Conservation (phyloP, 768 basidiomycete species). For the Phaffia tasmanica region DNA sequence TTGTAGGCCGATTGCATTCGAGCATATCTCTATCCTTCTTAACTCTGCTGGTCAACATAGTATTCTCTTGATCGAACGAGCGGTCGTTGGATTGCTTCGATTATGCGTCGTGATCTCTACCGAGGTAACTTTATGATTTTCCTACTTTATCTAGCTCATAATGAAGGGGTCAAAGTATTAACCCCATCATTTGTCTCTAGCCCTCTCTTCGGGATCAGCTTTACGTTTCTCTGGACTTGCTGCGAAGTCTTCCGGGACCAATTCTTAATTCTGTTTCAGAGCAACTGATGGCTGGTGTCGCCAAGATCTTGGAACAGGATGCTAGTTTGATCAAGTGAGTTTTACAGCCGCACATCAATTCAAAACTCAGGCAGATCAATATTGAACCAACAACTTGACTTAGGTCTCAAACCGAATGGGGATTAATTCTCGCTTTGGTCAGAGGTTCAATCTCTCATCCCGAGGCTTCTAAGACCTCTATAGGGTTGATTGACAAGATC, state of each 20-base stretch:
- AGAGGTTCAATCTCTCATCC: constrained; percentile 74
- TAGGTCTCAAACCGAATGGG: constrained; percentile 93
- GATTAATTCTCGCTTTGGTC: constrained; percentile 74
- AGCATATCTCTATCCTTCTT: constrained; percentile 74
- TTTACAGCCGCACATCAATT: neutral
- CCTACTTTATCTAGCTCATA: neutral
- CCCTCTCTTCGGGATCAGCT: constrained; percentile 79
- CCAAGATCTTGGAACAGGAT: constrained; percentile 65
- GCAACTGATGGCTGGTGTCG: constrained; percentile 72
- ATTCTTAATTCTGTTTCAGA: constrained; percentile 80
- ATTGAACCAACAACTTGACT: neutral
- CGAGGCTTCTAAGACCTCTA: constrained; percentile 73
- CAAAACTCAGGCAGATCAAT: neutral
- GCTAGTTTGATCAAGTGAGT: constrained; percentile 56
- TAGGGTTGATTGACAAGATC: constrained; percentile 63
- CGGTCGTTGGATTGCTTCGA: constrained; percentile 75
- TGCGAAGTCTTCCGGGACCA: constrained; percentile 62
- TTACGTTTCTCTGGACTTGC: constrained; percentile 81
- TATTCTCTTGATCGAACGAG: constrained; percentile 81
- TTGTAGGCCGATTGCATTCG: constrained; percentile 88
- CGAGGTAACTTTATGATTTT: constrained; percentile 45
- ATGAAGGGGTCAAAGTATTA: neutral
- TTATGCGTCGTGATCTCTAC: constrained; percentile 73
- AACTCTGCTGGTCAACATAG: constrained; percentile 70
- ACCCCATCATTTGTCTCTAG: constrained; percentile 39